A percentile compares a stretch with the other conserved stretches of the same genome.
These are phyloP conservation scores for Botryobasidium botryosum DNA, from an alignment of 768 basidiomycete species.

Conservation along the genomic window DNA sequence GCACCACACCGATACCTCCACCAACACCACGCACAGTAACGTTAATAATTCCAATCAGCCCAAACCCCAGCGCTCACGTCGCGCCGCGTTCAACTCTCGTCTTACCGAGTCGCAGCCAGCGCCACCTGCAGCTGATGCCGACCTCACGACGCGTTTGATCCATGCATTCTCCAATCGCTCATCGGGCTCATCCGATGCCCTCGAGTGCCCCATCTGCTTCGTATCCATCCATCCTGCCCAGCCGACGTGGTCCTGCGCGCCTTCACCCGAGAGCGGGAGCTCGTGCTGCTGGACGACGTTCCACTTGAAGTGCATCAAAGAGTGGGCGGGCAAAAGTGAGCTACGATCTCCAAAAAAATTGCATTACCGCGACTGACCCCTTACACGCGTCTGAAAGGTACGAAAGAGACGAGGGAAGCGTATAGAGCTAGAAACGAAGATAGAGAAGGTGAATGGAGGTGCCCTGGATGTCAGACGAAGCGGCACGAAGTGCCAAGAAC, in stretches of 20 bases:
- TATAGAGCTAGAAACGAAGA: conserved; percentile 43
- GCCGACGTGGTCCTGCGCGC: conserved; percentile 77
- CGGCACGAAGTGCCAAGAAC: conserved; percentile 45
- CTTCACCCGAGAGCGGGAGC: conserved; percentile 24
- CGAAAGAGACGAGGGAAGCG: conserved; percentile 53
- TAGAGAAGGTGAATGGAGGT: conserved; percentile 68
- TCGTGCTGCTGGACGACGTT: conserved; percentile 84
- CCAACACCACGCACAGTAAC: too few relatives aligned
- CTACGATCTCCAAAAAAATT: too few relatives aligned
- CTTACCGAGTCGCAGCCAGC: too few relatives aligned
- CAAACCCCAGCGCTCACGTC: too few relatives aligned
- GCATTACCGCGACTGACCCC: too few relatives aligned
- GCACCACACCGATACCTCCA: too few relatives aligned
- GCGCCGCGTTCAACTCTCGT: too few relatives aligned
- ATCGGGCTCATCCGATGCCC: conserved; percentile 57
- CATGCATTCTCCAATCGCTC: conserved; percentile 40
- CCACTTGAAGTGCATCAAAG: conserved; percentile 74
- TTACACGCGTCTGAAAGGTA: too few relatives aligned
- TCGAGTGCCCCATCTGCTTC: conserved; percentile 51
- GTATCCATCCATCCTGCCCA: conserved; percentile 59
- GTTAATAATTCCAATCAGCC: too few relatives aligned
- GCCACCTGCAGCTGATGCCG: conserved; percentile 28
- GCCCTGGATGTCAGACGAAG: conserved; percentile 81
- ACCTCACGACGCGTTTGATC: conserved; percentile 59
- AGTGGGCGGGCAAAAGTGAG: conserved; percentile 75